Base-by-base conservation (phyloP, 176 grass and related monocot species). In the Raddia guianensis region DNA sequence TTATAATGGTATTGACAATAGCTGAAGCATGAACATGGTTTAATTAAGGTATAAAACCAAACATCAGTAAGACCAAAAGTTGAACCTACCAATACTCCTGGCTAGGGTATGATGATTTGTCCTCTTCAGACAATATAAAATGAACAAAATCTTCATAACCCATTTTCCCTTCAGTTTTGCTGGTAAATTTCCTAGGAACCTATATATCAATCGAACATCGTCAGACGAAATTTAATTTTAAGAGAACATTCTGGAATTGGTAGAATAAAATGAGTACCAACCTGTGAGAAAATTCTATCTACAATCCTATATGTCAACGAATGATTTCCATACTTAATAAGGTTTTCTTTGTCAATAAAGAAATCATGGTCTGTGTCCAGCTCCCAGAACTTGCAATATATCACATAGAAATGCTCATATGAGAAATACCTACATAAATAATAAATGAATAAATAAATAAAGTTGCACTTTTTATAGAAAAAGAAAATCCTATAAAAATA, bases 381-480 rank as follows among this genome's bases (percentile, higher is more conserved):
- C 74, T 98, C 95, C 92, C 95, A 98, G 78, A 98, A 94, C 81
- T 92, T 91, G 84, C 95, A 98, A 47, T 98, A 94, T 89, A 98
- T 94, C 70, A 98, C 95, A 74, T 94, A 98, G 72, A 98, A 98
- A 78, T 98, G 95, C 81, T 94, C 95, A 72, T 98, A 98, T 3
- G 95, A 94, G 33, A 98, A 98, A 70, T 98, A 98, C 71, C 95
- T 98, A 64, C 44, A 88, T 34, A 62, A 75, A 40, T 40, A 73
- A 88, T 34, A 62, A 75, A 40, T 40, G 69, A 77, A 72, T 9
- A 43, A 70, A 49, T 32, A 66, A 63, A 56, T 35, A 70, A 75
- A 73, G 73, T 55, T 34, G 7, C 33, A 64, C 11, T 49, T 63
- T 7, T 42, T 49, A 47, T 20, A 74, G 57, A 85, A 12, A 16